Evolutionary conservation across 441 rosid genomes (phyloP).

Genomic region (Gossypium davidsonii): DNA sequence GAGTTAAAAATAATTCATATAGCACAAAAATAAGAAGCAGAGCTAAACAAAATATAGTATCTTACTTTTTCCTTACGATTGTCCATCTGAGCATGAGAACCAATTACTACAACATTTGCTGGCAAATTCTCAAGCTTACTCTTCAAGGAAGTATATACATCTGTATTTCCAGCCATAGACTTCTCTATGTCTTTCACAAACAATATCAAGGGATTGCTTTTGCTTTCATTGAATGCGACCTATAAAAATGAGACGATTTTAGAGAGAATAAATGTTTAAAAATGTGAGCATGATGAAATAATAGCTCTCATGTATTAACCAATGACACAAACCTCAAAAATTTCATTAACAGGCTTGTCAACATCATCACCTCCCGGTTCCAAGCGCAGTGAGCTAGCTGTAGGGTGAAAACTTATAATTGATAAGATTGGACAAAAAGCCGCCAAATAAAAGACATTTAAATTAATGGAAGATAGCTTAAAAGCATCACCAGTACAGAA

Average conservation of each 20-base stretch:
- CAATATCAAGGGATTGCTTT: slow-evolving; percentile 63
- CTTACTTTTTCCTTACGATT: slow-evolving; percentile 87
- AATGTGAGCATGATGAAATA: slow-evolving; percentile 9
- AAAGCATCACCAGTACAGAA: slow-evolving; percentile 70
- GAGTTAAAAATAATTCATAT: slow-evolving; percentile 1
- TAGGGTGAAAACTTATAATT: neutral
- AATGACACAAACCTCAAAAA: slow-evolving; percentile 64
- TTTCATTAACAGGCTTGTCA: slow-evolving; percentile 79
- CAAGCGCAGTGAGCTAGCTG: slow-evolving; percentile 41
- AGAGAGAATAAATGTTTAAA: slow-evolving; percentile 14
- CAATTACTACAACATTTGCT: slow-evolving; percentile 69
- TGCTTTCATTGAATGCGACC: slow-evolving; percentile 75
- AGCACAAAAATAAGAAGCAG: neutral
- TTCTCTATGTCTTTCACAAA: slow-evolving; percentile 93
- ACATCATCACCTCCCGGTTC: slow-evolving; percentile 80
- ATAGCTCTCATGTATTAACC: neutral
- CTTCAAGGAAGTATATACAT: slow-evolving; percentile 58
- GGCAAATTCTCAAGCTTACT: slow-evolving; percentile 80
- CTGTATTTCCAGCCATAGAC: slow-evolving; percentile 72
- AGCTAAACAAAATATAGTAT: slow-evolving; percentile 10
- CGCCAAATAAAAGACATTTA: neutral
- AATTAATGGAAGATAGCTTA: neutral
- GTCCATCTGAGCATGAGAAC: slow-evolving; percentile 86
- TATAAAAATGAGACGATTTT: slow-evolving; percentile 27
- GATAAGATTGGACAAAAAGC: neutral